phyloP scores from a whole-genome alignment of 352 stramenopile genomes.

The Globisporangium paddicum region DNA sequence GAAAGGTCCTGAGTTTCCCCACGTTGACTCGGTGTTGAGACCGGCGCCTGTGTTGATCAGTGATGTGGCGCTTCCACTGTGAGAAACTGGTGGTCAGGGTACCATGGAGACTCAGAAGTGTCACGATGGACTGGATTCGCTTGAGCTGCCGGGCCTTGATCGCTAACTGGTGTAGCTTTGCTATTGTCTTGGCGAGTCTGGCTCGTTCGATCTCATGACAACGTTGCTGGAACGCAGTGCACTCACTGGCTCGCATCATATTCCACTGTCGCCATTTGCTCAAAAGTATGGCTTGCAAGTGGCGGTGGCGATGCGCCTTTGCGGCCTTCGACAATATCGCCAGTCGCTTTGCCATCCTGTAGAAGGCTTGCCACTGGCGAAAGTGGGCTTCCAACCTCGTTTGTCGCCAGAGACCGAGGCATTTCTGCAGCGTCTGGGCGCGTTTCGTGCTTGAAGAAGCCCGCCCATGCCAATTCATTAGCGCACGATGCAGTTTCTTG shows the following conservation, averaged over 20 bases:
- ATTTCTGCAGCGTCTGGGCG: background rate
- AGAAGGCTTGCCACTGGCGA: constrained; percentile 5
- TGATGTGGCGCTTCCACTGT: constrained; percentile 7
- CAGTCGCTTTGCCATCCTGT: background rate
- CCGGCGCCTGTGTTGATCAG: background rate
- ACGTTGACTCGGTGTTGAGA: background rate
- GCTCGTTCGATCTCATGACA: constrained; percentile 2
- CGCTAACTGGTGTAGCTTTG: background rate
- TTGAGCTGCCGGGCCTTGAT: background rate
- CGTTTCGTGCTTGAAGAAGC: background rate
- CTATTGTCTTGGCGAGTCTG: background rate
- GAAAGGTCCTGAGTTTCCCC: constrained; percentile 10
- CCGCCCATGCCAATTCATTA: constrained; percentile 5
- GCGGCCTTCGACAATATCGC: background rate
- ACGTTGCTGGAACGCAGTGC: background rate
- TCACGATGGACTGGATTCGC: background rate
- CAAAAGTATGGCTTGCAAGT: background rate
- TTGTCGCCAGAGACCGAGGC: constrained; percentile 16
- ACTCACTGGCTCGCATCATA: background rate
- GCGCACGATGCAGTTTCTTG: constrained; percentile 4
- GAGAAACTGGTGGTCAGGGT: background rate
- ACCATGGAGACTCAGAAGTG: background rate
- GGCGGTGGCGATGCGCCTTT: background rate
- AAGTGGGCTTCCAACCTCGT: constrained; percentile 16
- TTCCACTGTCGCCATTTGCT: constrained; percentile 3